Evolutionary conservation across 2,329 filamentous ascomycete genomes (phyloP).

Genomic region (Teratosphaeria zuluensis): DNA sequence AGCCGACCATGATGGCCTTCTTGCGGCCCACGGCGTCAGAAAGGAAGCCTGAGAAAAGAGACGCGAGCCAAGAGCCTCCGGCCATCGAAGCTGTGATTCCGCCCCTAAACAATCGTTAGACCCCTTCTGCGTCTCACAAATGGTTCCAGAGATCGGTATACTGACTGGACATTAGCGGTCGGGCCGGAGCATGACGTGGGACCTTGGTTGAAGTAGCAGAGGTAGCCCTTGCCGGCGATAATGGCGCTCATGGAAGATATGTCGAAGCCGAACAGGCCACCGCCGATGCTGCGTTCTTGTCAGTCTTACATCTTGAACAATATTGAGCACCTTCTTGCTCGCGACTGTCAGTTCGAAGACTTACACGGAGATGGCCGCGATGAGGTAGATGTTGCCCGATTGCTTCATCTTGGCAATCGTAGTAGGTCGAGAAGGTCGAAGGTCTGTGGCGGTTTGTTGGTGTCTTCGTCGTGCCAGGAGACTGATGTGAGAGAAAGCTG

Average conservation of each 20-base stretch:
- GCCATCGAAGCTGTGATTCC: conserved; percentile 64
- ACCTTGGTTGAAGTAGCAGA: conserved; percentile 56
- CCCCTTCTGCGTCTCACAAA: too few species aligned
- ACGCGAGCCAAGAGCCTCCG: conserved; percentile 58
- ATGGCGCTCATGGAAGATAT: conserved; percentile 61
- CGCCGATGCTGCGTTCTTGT: conserved; percentile 43
- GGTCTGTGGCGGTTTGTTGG: too few species aligned
- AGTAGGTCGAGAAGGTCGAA: too few species aligned
- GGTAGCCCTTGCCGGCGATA: conserved; percentile 56
- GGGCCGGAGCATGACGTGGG: conserved; percentile 43
- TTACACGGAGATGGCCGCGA: conserved; percentile 42
- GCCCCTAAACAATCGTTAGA: conserved; percentile 17
- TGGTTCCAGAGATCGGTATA: too few species aligned
- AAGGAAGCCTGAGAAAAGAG: conserved; percentile 49
- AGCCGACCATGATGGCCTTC: conserved; percentile 38
- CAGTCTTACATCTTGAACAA: neutral
- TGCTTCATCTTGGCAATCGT: conserved; percentile 17
- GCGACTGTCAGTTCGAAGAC: neutral
- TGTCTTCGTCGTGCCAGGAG: too few species aligned
- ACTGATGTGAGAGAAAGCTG: too few species aligned
- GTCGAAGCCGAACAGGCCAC: conserved; percentile 68
- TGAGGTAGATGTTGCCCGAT: conserved; percentile 49
- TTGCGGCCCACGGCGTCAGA: conserved; percentile 50
- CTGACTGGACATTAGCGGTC: conserved; percentile 44
- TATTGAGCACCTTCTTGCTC: neutral